Base-by-base conservation (phyloP, 139 green algal genomes). In the Picochlorum sp. region DNA sequence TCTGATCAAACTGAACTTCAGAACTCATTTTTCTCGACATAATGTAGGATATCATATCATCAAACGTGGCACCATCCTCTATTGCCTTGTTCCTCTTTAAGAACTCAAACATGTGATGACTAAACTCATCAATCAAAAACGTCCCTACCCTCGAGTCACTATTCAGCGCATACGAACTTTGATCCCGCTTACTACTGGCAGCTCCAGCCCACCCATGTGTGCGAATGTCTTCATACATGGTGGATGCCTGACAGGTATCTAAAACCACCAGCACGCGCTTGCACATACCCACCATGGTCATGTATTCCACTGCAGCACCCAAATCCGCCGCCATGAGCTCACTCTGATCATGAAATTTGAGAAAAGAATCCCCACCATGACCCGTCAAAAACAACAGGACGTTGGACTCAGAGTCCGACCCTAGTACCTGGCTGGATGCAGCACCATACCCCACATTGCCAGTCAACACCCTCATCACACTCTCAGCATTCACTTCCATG, bases 311-410 rank as follows among this genome's bases (percentile, higher is more conserved):
- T 2, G 70, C 83, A 49, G 76, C 57, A 23, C 76, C 83, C 20
- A 90, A 8, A 49, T 86, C 73, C 9, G 75, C 67, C 9, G 79
- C 85, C 57, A 90, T 77, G 8, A 92, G 72, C 62, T 90, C 86
- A 41, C 82, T 60, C 18, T 84, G 60, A 30, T 82, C 83, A 60
- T 97, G 92, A 60, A 98, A 96, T 71, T 98, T 98, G 28, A 98
- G 74, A 62, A 98, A 98, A 24, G 88, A 83, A 45, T 97, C 85
- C 13, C 93, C 93, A 1, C 89, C 89, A 63, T 96, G 88, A 3
- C 88, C 88, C 0, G 85, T 88, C 18, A 96, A 65, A 69, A 86
- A 96, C 2, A 97, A 70, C 61, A 98, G 73, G 11, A 98, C 76
- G 61, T 91, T 94, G 58, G 81, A 92, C 20, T 52, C 38, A 2